phyloP scores from a whole-genome alignment of 208 protist genomes.

The Leptomonas pyrrhocoris region DNA sequence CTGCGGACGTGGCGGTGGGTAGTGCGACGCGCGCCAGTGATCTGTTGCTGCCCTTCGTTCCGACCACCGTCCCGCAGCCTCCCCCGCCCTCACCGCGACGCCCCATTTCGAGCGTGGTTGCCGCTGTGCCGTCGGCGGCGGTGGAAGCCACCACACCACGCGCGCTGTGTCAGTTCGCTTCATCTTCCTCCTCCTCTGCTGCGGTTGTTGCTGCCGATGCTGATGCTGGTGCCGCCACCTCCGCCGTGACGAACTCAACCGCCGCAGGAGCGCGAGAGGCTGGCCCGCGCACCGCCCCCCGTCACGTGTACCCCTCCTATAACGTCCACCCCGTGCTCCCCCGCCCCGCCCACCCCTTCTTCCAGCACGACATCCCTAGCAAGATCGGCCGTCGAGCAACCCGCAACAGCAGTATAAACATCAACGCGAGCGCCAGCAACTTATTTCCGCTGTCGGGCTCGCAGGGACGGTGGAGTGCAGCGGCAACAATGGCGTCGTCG shows the following conservation, averaged over 20 bases:
- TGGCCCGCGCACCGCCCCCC: neutral
- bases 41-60: neutral
- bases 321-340: slow-evolving; percentile 29
- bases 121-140: neutral
- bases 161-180: neutral
- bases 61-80: neutral
- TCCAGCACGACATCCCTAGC: neutral
- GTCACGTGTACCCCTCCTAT: slow-evolving; percentile 5
- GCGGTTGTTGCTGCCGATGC: no score
- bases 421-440: neutral
- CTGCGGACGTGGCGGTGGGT: neutral
- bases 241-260: neutral
- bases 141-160: neutral
- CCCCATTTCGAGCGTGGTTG: neutral
- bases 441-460: neutral
- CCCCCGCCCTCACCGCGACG: neutral
- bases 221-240: neutral
- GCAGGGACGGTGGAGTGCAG: neutral
- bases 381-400: neutral
- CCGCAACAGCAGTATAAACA: neutral
- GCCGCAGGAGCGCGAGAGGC: neutral
- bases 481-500: neutral
- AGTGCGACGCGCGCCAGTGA: neutral
- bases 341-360: slow-evolving; percentile 23
- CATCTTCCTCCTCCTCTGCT: no score